These are phyloP conservation scores for Brassica carinata DNA, from an alignment of 345 rosid genomes.

Conservation along the genomic window DNA sequence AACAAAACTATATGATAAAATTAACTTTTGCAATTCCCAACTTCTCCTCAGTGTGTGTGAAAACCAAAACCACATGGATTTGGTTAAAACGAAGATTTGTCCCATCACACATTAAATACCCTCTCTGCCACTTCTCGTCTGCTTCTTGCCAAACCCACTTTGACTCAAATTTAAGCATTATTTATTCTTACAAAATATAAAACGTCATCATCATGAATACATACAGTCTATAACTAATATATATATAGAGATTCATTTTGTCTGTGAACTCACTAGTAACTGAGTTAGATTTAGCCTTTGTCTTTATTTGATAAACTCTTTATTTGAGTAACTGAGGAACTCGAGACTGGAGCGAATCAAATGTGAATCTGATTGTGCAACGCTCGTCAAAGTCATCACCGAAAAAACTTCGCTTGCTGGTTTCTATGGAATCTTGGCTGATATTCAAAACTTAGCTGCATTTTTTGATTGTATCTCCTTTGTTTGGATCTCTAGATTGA, in stretches of 20 bases:
- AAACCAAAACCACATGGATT: conserved; percentile 39
- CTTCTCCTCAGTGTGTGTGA: conserved; percentile 19
- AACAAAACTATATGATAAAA: background rate
- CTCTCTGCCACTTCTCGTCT: conserved; percentile 38
- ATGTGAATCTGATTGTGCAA: too few species aligned
- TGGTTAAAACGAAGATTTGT: conserved; percentile 40
- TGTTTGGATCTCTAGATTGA: too few species aligned
- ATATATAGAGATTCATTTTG: background rate
- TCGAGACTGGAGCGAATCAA: too few species aligned
- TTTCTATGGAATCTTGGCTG: too few species aligned
- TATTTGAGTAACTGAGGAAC: too few species aligned
- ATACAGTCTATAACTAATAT: too few species aligned
- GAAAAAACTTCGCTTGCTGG: too few species aligned
- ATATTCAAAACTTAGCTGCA: too few species aligned
- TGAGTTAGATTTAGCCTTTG: background rate
- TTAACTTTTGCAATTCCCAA: conserved; percentile 20
- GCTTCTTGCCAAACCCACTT: conserved; percentile 17
- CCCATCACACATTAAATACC: conserved; percentile 29
- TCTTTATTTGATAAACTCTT: too few species aligned
- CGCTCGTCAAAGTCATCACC: too few species aligned
- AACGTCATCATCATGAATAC: conserved; percentile 8
- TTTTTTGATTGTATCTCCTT: too few species aligned
- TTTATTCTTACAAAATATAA: background rate
- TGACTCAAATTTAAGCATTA: conserved; percentile 5
- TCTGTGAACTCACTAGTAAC: conserved; percentile 18